Percentiles rank a stretch among this genome's conserved stretches.
Evolutionary conservation across 805 yeast species (phyloP).

Genomic region (Candida methanosorbosa): DNA sequence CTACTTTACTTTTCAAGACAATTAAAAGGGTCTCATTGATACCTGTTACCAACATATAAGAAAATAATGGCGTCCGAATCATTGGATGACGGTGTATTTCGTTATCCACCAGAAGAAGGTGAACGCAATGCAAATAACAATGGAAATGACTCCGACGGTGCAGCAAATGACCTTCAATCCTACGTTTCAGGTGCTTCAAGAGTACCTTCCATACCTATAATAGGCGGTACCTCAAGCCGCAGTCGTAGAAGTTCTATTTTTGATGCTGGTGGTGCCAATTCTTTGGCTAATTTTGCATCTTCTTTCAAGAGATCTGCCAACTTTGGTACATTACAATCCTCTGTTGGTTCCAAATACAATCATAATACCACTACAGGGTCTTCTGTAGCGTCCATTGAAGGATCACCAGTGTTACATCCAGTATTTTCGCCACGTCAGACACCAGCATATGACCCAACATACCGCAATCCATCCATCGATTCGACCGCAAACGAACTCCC

Average conservation of each 20-base stretch:
- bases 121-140: too few species aligned
- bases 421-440: not conserved
- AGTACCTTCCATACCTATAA: not conserved
- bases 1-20: too few species aligned
- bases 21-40: too few species aligned
- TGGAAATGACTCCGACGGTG: too few species aligned
- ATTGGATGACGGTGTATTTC: too few species aligned
- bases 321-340: conserved; percentile 4
- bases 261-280: conserved; percentile 28
- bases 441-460: not conserved
- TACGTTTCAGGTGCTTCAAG: too few species aligned
- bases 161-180: too few species aligned
- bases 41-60: too few species aligned
- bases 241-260: conserved; percentile 23
- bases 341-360: not conserved
- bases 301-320: conserved; percentile 24
- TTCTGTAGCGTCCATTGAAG: not conserved
- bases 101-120: too few species aligned
- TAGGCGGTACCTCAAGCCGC: not conserved
- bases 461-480: too few species aligned
- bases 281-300: conserved; percentile 27
- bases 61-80: too few species aligned
- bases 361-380: not conserved
- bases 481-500: not conserved
- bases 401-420: not conserved